A percentile compares a stretch with the other conserved stretches of the same genome.
Evolutionary conservation across 1,139 yeast species (phyloP).

Genomic region (Meyerozyma carpophila): DNA sequence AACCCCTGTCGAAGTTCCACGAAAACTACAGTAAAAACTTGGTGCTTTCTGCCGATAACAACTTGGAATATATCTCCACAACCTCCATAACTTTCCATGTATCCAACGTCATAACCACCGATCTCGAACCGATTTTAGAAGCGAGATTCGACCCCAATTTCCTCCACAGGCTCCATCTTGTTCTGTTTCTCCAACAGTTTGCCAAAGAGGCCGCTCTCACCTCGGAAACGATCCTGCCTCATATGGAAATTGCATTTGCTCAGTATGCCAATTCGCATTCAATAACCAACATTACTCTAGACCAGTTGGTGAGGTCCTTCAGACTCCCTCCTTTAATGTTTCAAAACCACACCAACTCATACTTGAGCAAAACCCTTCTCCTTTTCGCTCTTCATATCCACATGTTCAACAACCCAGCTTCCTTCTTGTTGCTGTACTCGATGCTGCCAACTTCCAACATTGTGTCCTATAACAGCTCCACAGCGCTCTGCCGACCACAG

Average conservation of each 20-base stretch:
- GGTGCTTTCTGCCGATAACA: constrained; percentile 29
- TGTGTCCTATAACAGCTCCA: constrained; percentile 19
- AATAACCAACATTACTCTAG: constrained; percentile 15
- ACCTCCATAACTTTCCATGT: constrained; percentile 23
- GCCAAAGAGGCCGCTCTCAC: constrained; percentile 9
- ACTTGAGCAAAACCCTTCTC: constrained; percentile 24
- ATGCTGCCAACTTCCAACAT: constrained; percentile 18
- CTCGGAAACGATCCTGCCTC: constrained; percentile 7
- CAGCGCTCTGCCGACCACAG: constrained; percentile 17
- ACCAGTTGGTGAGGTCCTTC: constrained; percentile 19
- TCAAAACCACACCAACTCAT: constrained; percentile 13
- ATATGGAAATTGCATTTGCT: constrained; percentile 19
- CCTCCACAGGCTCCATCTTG: constrained; percentile 14
- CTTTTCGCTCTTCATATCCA: constrained; percentile 24
- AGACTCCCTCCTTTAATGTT: constrained; percentile 13
- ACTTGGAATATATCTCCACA: constrained; percentile 21
- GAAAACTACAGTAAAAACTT: constrained; percentile 26
- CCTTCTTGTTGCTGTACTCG: constrained; percentile 16
- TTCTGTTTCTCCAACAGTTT: constrained; percentile 18
- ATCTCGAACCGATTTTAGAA: constrained; percentile 14
- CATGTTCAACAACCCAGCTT: constrained; percentile 17
- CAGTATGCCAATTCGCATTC: constrained; percentile 16
- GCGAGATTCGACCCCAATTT: constrained; percentile 18
- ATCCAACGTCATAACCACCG: constrained; percentile 17
- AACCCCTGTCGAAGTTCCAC: constrained; percentile 27